These are phyloP conservation scores for Tillandsia leiboldiana DNA, from an alignment of 176 grass and related monocot genomes.

Conservation along the genomic window DNA sequence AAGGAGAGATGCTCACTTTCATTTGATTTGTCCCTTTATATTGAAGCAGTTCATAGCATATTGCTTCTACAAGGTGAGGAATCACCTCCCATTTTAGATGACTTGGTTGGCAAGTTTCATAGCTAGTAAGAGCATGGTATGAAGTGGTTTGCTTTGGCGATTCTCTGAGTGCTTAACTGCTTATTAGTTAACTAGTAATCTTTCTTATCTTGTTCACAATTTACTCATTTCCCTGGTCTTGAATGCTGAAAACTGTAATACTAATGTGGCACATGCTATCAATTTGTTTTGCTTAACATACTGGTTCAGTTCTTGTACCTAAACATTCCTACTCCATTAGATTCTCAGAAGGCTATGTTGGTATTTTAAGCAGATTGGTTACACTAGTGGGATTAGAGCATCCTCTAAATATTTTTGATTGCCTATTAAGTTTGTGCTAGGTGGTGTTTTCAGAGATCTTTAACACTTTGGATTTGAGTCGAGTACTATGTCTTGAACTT, in stretches of 20 bases:
- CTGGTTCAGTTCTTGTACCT: neutral
- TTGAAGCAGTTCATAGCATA: constrained; percentile 78
- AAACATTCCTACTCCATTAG: neutral
- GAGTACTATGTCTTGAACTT: neutral
- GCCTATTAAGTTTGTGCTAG: neutral
- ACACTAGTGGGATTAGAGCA: neutral
- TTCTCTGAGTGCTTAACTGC: neutral
- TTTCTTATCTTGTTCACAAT: neutral
- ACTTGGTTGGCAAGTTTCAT: neutral
- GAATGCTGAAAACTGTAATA: neutral
- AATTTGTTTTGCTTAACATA: neutral
- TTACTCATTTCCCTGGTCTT: neutral
- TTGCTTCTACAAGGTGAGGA: constrained; percentile 66
- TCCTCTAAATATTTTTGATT: neutral
- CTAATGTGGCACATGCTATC: neutral
- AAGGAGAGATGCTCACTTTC: constrained; percentile 30
- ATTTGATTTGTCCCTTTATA: constrained; percentile 41
- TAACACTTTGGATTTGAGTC: neutral
- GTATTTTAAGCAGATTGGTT: neutral
- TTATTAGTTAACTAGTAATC: neutral
- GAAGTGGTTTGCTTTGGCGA: neutral
- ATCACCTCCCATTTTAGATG: constrained; percentile 9
- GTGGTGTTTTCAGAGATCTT: neutral
- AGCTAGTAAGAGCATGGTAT: neutral
- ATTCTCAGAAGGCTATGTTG: neutral